These are phyloP conservation scores for Penicillium desertorum DNA, from an alignment of 495 filamentous ascomycete species.

Conservation along the genomic window DNA sequence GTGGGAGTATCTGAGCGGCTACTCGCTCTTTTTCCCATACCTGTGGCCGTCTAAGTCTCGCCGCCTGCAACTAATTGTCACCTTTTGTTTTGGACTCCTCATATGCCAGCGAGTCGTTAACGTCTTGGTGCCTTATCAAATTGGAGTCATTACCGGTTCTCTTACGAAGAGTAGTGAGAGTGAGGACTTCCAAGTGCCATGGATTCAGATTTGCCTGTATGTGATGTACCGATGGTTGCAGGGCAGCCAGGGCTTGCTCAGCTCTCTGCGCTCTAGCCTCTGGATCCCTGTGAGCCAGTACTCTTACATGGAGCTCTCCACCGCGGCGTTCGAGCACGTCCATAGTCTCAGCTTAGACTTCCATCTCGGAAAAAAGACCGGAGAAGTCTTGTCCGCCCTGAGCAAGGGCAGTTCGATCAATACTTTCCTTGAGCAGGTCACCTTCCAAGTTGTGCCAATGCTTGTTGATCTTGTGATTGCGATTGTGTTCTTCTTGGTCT, in stretches of 20 bases:
- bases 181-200: slow-evolving; percentile 54
- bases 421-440: slow-evolving; percentile 91
- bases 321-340: slow-evolving; percentile 94
- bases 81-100: slow-evolving; percentile 74
- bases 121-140: slow-evolving; percentile 72
- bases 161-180: slow-evolving; percentile 54
- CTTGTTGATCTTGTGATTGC: slow-evolving; percentile 85
- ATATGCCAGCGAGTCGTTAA: slow-evolving; percentile 74
- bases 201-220: slow-evolving; percentile 71
- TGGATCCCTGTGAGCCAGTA: slow-evolving; percentile 98
- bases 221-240: slow-evolving; percentile 83
- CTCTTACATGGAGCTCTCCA: slow-evolving; percentile 90
- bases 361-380: slow-evolving; percentile 93
- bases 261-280: slow-evolving; percentile 73
- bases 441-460: slow-evolving; percentile 95
- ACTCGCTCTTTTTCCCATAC: slow-evolving; percentile 89
- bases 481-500: slow-evolving; percentile 77
- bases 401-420: slow-evolving; percentile 97
- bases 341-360: slow-evolving; percentile 94
- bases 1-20: slow-evolving; percentile 89
- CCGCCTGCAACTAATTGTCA: slow-evolving; percentile 66
- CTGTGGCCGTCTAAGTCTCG: slow-evolving; percentile 78
- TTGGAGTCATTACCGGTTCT: slow-evolving; percentile 68
- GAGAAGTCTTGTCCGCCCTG: slow-evolving; percentile 89
- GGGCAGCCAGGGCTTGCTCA: slow-evolving; percentile 81